Conservation (phyloP, 768 basidiomycete genomes). For the Phaeotremella skinneri region DNA sequence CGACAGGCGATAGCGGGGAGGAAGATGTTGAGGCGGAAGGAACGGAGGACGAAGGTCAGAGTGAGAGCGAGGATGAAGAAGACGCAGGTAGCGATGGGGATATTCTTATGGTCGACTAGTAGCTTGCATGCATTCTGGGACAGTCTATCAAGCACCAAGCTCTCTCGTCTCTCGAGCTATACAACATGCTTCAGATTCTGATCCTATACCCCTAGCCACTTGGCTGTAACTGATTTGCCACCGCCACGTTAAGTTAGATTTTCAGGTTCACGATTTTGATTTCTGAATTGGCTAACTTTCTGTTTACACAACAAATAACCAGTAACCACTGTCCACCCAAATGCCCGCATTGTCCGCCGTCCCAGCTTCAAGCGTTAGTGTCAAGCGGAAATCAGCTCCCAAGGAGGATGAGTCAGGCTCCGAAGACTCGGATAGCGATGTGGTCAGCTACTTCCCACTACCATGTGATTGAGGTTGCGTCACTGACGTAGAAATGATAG, state of each 20-base stretch:
- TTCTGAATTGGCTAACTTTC: too few relatives aligned
- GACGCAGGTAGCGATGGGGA: not conserved
- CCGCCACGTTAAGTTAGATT: too few relatives aligned
- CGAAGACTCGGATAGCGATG: constrained; percentile 41
- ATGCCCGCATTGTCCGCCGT: constrained; percentile 26
- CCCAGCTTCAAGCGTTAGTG: constrained; percentile 18
- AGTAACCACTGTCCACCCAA: not conserved
- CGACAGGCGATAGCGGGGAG: constrained; percentile 1
- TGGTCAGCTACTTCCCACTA: constrained; percentile 28
- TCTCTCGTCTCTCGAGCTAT: too few relatives aligned
- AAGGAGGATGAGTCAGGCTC: constrained; percentile 39
- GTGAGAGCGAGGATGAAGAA: constrained; percentile 9
- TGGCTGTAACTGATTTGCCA: too few relatives aligned
- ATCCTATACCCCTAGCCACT: too few relatives aligned
- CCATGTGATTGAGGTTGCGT: not conserved
- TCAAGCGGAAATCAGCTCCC: constrained; percentile 43
- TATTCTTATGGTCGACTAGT: too few relatives aligned
- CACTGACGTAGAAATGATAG: constrained; percentile 47
- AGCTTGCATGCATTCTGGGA: too few relatives aligned
- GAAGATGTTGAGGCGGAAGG: constrained; percentile 2
- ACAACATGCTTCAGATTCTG: too few relatives aligned
- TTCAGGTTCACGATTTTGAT: not conserved
- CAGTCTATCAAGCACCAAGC: not conserved
- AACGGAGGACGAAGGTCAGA: not conserved
- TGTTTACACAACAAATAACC: too few relatives aligned